A percentile compares a stretch with the other conserved stretches of the same genome.
These are phyloP conservation scores for Amanita thiersii DNA, from an alignment of 768 basidiomycete species.

Conservation along the genomic window DNA sequence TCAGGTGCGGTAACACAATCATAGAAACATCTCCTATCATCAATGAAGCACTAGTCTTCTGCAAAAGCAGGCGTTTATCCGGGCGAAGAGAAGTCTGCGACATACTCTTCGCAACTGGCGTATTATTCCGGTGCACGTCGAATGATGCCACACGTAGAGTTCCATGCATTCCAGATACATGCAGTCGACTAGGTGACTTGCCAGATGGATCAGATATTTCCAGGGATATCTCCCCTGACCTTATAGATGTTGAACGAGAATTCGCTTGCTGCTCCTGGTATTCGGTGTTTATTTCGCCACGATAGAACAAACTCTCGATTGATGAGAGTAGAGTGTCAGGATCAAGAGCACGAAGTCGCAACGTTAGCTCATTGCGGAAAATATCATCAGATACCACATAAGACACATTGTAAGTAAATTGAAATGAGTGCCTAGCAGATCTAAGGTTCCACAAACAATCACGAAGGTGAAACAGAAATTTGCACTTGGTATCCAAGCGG, in stretches of 20 bases:
- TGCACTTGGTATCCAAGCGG: conserved; percentile 65
- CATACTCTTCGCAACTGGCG: conserved; percentile 16
- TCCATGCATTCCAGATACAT: conserved; percentile 22
- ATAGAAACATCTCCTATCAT: conserved; percentile 33
- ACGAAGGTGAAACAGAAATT: conserved; percentile 73
- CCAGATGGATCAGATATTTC: conserved; percentile 8
- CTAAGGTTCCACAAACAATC: conserved; percentile 44
- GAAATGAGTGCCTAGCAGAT: background rate
- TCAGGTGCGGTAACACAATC: conserved; percentile 46
- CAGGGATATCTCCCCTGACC: background rate
- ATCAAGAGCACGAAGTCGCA: conserved; percentile 4
- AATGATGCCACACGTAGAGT: conserved; percentile 15
- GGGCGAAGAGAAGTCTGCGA: conserved; percentile 40
- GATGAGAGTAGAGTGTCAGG: conserved; percentile 1
- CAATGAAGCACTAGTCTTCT: conserved; percentile 25
- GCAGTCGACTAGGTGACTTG: conserved; percentile 26
- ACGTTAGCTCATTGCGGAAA: background rate
- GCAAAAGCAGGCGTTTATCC: conserved; percentile 20
- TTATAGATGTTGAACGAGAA: background rate
- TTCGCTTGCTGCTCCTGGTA: background rate
- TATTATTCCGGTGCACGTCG: conserved; percentile 9
- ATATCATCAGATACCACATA: background rate
- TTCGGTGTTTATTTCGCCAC: background rate
- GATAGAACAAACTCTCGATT: conserved; percentile 2
- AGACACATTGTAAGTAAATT: background rate